Conservation (phyloP, 2,329 filamentous ascomycete genomes). For the Fusarium miscanthi region DNA sequence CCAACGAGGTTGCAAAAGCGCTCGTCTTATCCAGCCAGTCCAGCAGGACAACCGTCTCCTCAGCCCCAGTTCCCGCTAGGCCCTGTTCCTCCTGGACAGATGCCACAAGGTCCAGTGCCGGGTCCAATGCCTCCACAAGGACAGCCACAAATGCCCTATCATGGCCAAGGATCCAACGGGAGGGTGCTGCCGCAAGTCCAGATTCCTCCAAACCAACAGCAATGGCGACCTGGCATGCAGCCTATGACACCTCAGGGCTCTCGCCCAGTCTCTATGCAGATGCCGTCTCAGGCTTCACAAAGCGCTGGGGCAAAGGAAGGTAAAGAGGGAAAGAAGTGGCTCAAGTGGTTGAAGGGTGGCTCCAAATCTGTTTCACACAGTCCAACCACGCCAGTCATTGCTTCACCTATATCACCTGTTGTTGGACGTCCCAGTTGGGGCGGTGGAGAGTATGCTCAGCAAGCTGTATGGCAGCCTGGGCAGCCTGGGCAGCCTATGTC, state of each 20-base stretch:
- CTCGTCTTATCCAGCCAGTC: conserved; percentile 22
- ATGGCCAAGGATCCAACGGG: conserved; percentile 10
- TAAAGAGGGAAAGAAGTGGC: conserved; percentile 41
- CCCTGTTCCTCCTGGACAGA: conserved; percentile 6
- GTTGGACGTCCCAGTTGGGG: conserved; percentile 27
- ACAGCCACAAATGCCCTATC: conserved; percentile 7
- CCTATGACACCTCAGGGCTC: conserved; percentile 16
- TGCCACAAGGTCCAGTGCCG: neutral
- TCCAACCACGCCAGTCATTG: conserved; percentile 26
- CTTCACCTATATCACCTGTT: conserved; percentile 23
- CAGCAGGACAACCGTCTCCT: conserved; percentile 15
- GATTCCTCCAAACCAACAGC: conserved; percentile 30
- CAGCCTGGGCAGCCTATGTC: conserved; percentile 35
- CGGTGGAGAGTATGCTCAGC: conserved; percentile 36
- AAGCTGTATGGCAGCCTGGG: conserved; percentile 41
- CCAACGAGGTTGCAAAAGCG: conserved; percentile 23
- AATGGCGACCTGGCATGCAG: conserved; percentile 32
- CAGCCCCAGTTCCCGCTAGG: conserved; percentile 12
- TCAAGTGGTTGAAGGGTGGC: conserved; percentile 43
- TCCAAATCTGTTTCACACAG: conserved; percentile 36
- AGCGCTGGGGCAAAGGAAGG: conserved; percentile 39
- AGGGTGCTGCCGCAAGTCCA: conserved; percentile 33
- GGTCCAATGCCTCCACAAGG: conserved; percentile 10
- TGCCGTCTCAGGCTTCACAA: conserved; percentile 25
- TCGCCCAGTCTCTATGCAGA: conserved; percentile 35